Evolutionary conservation across 2,329 filamentous ascomycete species (phyloP).

Genomic region (Fusarium napiforme): DNA sequence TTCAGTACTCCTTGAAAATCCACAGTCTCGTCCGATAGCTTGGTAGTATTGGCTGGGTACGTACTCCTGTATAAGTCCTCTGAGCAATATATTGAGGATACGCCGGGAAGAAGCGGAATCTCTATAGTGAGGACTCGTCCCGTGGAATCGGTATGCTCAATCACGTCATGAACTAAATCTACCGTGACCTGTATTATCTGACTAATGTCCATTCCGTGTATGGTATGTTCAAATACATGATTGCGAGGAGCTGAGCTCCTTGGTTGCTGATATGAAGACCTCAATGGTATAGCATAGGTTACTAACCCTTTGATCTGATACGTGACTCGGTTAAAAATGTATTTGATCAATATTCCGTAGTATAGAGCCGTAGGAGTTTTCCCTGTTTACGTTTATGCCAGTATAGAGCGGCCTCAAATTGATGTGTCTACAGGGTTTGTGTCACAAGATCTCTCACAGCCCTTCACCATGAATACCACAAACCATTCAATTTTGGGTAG

Average conservation of each 20-base stretch:
- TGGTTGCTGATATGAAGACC: neutral
- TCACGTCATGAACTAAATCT: rapidly evolving
- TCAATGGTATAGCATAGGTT: neutral
- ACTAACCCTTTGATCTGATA: neutral
- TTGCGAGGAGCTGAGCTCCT: neutral
- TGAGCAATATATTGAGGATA: too few relatives aligned
- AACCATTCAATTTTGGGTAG: too few relatives aligned
- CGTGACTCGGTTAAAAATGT: neutral
- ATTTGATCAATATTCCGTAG: neutral
- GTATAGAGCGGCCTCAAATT: neutral
- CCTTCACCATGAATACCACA: neutral
- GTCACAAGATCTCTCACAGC: neutral
- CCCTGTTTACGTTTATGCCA: too few relatives aligned
- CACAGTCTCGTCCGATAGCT: neutral
- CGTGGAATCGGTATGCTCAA: neutral
- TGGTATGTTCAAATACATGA: neutral
- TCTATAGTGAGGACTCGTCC: neutral
- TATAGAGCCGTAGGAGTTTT: too few relatives aligned
- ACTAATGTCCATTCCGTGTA: rapidly evolving
- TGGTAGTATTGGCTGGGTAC: too few relatives aligned
- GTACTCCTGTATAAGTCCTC: too few relatives aligned
- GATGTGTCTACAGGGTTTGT: neutral
- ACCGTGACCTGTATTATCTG: neutral
- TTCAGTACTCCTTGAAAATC: neutral
- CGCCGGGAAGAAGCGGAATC: neutral